phyloP scores from a whole-genome alignment of 768 basidiomycete genomes.

The Boletus rufocinnamomeus region DNA sequence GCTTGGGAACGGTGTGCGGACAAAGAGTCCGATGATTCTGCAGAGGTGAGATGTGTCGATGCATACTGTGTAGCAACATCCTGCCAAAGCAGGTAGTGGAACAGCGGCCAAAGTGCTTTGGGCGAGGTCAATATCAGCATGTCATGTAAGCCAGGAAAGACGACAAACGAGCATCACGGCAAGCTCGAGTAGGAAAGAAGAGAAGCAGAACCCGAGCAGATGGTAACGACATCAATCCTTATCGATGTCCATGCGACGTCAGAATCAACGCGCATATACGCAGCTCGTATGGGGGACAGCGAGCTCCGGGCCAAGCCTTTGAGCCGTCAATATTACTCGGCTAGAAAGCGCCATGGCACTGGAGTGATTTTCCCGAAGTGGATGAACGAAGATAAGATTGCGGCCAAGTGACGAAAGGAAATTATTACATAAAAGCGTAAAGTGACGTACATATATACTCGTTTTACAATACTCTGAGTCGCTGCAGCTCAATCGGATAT shows the following conservation, averaged over 20 bases:
- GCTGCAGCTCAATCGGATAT: no score
- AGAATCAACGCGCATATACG: neutral
- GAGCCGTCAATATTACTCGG: no score
- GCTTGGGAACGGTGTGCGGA: conserved; percentile 97
- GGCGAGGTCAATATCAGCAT: conserved; percentile 11
- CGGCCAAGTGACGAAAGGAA: neutral
- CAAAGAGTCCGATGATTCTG: conserved; percentile 81
- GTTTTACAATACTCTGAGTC: conserved; percentile 98
- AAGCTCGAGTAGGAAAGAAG: neutral
- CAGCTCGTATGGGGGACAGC: no score
- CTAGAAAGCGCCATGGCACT: neutral
- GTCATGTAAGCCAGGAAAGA: conserved; percentile 1
- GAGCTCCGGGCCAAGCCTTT: neutral
- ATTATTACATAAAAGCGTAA: no score
- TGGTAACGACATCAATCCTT: conserved; percentile 1
- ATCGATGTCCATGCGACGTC: neutral
- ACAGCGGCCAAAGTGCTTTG: conserved; percentile 92
- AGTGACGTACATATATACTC: conserved; percentile 49
- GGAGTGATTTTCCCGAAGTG: conserved; percentile 6
- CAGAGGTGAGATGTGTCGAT: conserved; percentile 49
- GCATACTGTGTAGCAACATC: conserved; percentile 90
- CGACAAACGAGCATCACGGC: neutral
- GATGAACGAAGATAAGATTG: conserved; percentile 13
- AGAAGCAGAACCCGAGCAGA: neutral
- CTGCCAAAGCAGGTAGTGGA: conserved; percentile 98